phyloP scores from a whole-genome alignment of 306 rosid species.

The Prunus padus region DNA sequence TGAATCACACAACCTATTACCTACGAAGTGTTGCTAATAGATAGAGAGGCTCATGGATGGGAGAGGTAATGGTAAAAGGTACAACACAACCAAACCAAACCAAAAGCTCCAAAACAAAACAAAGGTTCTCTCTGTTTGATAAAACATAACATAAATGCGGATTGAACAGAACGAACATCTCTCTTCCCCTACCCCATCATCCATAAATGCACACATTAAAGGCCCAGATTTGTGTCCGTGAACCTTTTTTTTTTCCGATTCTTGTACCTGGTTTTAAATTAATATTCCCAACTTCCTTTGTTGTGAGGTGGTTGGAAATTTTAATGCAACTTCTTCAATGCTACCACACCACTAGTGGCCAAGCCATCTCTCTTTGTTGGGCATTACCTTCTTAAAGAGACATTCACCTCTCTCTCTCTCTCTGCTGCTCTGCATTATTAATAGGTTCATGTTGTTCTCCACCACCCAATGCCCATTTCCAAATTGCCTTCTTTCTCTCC shows the following conservation, averaged over 20 bases:
- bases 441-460: neutral
- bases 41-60: slow-evolving; percentile 24
- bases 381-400: slow-evolving; percentile 16
- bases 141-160: slow-evolving; percentile 49
- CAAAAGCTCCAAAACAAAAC: slow-evolving; percentile 20
- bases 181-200: slow-evolving; percentile 48
- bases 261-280: slow-evolving; percentile 59
- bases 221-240: slow-evolving; percentile 74
- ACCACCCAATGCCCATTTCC: slow-evolving; percentile 6
- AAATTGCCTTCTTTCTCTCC: slow-evolving; percentile 6
- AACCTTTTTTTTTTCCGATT: slow-evolving; percentile 39
- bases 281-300: slow-evolving; percentile 79
- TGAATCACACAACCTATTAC: slow-evolving; percentile 39
- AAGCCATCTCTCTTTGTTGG: slow-evolving; percentile 13
- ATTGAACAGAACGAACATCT: slow-evolving; percentile 78
- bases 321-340: slow-evolving; percentile 82
- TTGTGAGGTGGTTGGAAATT: slow-evolving; percentile 64
- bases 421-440: slow-evolving; percentile 4
- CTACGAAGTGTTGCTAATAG: slow-evolving; percentile 35
- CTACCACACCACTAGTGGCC: slow-evolving; percentile 29
- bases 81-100: slow-evolving; percentile 11
- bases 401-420: slow-evolving; percentile 1
- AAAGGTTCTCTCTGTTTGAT: slow-evolving; percentile 37
- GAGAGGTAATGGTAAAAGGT: neutral
- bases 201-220: slow-evolving; percentile 67